Evolutionary conservation across 257 asterid genomes (phyloP), one percentile per base, ranked within the genome.

Genomic region (Striga asiatica): DNA sequence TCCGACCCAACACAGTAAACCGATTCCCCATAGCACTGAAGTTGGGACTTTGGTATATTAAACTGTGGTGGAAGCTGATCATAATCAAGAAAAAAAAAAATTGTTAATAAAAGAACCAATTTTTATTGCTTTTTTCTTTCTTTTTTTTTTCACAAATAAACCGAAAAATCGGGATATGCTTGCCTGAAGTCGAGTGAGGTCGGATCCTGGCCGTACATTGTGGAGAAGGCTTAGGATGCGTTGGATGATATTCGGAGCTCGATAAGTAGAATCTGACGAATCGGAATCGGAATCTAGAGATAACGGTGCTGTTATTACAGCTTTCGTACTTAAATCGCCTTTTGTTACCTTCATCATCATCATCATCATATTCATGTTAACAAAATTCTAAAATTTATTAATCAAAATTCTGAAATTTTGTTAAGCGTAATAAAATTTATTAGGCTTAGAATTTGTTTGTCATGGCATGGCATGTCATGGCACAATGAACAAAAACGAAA

Each of bases 41-140:
- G 82, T 62, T 84, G 96, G 14, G 98, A 91, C 62, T 91, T 87
- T 28, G 98, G 98, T 53, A 91, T 66, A 78, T 91, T 87, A 75
- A 91, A 87, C 59, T 65, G n/a, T 8, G 98, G 94, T 7, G 98
- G 94, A 60, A 91, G 77, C 98, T 91, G 88, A 35, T 7, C 38
- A 5, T 35, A 35, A 3, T 3, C 0, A 5, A 12, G 9, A 2
- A 14, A 9, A 34, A 8, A 3, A 5, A 9, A 3, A 1, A 8
- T 9, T 34, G 41, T 34, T 34, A 34, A 12, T 32, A 32, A 8
- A 32, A 10, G n/a, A 37, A 12, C 45, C n/a, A 10, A 17, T 10
- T 7, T 37, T 14, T 12, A 37, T 37, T 37, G 3, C 2, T 35
- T 1, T 34, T 9, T 34, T 34, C n/a, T n/a, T n/a, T n/a, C n/a